phyloP scores from a whole-genome alignment of 371 early-diverging fungal genomes.

The Mortierella sp. region DNA sequence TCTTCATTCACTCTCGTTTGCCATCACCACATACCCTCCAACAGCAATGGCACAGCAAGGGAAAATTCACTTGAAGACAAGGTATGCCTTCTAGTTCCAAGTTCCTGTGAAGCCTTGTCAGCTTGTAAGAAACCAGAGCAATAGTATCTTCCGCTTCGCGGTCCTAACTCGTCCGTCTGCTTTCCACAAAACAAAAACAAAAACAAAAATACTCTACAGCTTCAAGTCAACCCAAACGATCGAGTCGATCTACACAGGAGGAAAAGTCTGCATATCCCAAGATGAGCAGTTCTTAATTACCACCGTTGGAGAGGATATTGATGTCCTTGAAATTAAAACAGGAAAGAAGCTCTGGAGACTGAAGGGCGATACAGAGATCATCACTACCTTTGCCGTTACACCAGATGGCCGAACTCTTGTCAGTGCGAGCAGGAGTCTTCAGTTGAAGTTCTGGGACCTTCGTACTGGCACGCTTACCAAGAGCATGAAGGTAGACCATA shows the following conservation, averaged over 20 bases:
- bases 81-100: constrained; percentile 12
- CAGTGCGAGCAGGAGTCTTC: constrained; percentile 83
- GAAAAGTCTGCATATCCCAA: constrained; percentile 78
- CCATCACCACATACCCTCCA: no score
- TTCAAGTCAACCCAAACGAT: constrained; percentile 82
- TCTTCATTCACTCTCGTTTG: no score
- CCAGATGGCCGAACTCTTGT: constrained; percentile 84
- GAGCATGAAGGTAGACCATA: constrained; percentile 67
- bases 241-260: constrained; percentile 95
- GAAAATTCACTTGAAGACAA: constrained; percentile 54
- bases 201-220: constrained; percentile 53
- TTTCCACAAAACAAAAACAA: no score
- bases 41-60: constrained; percentile 37
- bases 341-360: constrained; percentile 74
- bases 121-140: not conserved
- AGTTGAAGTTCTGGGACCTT: constrained; percentile 83
- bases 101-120: no score
- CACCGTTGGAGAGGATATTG: constrained; percentile 86
- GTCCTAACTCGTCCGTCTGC: not conserved
- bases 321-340: constrained; percentile 77
- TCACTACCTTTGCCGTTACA: constrained; percentile 89
- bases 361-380: constrained; percentile 85
- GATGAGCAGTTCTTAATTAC: constrained; percentile 80
- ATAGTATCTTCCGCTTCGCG: not conserved
- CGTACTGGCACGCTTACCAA: constrained; percentile 71